Conservation (phyloP, 139 green algal species). For the Chlamydomonas sp. region DNA sequence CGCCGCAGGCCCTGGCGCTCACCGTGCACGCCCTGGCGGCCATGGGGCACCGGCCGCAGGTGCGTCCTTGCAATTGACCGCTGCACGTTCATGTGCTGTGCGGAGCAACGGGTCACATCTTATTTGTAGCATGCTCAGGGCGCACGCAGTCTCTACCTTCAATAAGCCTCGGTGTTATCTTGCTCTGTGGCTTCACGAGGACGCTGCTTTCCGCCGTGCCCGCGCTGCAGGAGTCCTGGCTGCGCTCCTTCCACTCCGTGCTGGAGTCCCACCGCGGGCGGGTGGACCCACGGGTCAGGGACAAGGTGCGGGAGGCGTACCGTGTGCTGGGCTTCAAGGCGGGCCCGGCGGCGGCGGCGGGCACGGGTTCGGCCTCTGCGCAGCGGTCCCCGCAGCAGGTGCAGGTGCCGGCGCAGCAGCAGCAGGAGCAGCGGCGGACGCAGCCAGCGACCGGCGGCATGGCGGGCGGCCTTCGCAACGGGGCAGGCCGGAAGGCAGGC, state of each 20-base stretch:
- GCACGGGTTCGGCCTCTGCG: neutral
- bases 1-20: constrained; percentile 20
- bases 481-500: neutral
- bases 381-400: neutral
- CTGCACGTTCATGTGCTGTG: neutral
- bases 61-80: neutral
- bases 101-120: neutral
- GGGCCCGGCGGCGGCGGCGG: neutral
- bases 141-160: too few relatives aligned
- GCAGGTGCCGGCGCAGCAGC: neutral
- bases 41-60: constrained; percentile 1
- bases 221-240: constrained; percentile 5
- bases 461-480: neutral
- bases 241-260: constrained; percentile 9
- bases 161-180: neutral
- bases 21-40: neutral
- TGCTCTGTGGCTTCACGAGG: neutral
- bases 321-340: constrained; percentile 2
- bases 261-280: constrained; percentile 8
- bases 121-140: too few relatives aligned
- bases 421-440: neutral
- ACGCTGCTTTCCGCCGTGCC: neutral
- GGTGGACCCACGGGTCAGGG: constrained; percentile 13
- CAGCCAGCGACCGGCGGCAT: neutral
- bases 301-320: constrained; percentile 32